Conservation (phyloP, 441 rosid genomes). For the Syzygium malaccense region DNA sequence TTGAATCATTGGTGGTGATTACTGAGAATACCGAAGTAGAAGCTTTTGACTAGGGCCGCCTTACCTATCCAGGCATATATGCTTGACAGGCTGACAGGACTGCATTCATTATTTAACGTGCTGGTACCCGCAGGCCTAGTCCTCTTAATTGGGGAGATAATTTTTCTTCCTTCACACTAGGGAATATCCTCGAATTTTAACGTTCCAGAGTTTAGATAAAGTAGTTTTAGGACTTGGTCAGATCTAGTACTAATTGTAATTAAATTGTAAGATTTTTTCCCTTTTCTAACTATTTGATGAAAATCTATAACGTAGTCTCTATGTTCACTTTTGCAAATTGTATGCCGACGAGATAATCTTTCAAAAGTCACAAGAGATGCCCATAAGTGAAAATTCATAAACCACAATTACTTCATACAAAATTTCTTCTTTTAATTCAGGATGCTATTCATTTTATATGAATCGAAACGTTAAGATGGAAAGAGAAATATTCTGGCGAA, state of each 20-base stretch:
- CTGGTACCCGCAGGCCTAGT: accelerated
- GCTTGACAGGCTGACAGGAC: no score
- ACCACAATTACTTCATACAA: not conserved
- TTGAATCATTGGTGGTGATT: no score
- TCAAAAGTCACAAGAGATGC: not conserved
- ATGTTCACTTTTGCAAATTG: not conserved
- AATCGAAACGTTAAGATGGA: not conserved
- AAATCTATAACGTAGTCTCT: not conserved
- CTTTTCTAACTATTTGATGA: not conserved
- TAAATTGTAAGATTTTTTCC: not conserved
- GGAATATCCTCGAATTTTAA: no score
- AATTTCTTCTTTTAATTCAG: no score
- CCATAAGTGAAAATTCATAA: not conserved
- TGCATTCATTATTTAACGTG: no score
- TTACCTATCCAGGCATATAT: no score
- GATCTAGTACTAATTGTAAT: not conserved
- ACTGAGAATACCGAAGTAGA: no score
- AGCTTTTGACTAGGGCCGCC: accelerated
- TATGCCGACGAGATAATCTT: not conserved
- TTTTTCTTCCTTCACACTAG: no score
- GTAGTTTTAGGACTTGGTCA: no score
- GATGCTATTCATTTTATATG: no score
- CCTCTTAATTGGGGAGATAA: no score
- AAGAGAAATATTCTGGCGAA: not conserved
- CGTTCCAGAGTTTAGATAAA: no score